These are phyloP conservation scores for Podospora appendiculata DNA, from an alignment of 495 filamentous ascomycete genomes.

Conservation along the genomic window DNA sequence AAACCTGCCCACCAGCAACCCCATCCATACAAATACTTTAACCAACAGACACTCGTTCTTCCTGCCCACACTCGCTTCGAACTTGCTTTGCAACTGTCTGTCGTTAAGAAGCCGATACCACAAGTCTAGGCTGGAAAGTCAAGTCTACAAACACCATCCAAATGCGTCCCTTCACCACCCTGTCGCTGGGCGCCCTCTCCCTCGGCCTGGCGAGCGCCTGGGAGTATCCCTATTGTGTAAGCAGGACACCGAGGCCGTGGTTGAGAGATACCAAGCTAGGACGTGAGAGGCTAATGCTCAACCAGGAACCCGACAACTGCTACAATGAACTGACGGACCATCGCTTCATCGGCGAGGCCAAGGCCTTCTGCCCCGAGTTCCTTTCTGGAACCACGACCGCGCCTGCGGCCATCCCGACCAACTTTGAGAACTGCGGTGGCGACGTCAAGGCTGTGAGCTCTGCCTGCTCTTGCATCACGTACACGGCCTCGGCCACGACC, in stretches of 20 bases:
- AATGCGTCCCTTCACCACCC: constrained; percentile 1
- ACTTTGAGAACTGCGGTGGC: constrained; percentile 18
- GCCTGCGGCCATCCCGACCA: constrained; percentile 14
- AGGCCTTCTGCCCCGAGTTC: constrained; percentile 18
- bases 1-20: no score
- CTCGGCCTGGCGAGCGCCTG: neutral
- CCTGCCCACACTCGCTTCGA: constrained; percentile 1
- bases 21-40: no score
- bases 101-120: neutral
- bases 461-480: constrained; percentile 32
- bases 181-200: neutral
- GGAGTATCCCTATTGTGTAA: constrained; percentile 27
- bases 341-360: constrained; percentile 12
- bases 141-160: neutral
- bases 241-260: neutral
- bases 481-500: constrained; percentile 14
- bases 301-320: constrained; percentile 24
- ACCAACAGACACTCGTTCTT: neutral
- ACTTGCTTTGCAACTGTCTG: neutral
- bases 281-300: constrained; percentile 1
- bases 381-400: constrained; percentile 15
- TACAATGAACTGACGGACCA: constrained; percentile 21
- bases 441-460: constrained; percentile 20
- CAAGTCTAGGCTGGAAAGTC: neutral
- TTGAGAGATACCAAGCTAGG: no score